Evolutionary conservation across 2,329 filamentous ascomycete genomes (phyloP).

Genomic region (Xylariaceae sp.): DNA sequence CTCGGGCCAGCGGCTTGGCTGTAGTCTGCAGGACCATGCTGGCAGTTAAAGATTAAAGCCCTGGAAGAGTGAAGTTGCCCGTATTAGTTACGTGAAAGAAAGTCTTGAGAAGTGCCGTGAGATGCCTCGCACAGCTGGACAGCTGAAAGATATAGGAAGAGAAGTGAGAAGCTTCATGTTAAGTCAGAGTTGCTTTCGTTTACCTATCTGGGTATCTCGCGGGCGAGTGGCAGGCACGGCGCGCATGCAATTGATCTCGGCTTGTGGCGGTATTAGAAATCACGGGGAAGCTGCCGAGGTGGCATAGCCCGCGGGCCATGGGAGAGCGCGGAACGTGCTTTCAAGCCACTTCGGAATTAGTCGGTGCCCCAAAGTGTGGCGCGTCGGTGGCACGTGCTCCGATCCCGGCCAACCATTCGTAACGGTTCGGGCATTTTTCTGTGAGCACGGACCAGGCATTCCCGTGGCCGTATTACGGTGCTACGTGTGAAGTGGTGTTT

Average conservation of each 20-base stretch:
- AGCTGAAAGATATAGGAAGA: not conserved
- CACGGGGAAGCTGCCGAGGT: not conserved
- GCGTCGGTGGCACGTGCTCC: not conserved
- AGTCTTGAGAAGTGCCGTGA: not conserved
- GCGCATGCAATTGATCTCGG: not conserved
- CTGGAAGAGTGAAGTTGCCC: not conserved
- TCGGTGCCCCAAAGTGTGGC: not conserved
- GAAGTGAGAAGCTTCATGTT: not conserved
- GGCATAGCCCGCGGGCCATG: not conserved
- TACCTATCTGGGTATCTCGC: too few species aligned
- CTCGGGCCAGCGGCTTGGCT: constrained; percentile 22
- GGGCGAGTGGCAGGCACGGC: too few species aligned
- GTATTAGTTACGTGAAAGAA: not conserved
- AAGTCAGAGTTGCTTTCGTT: too few species aligned
- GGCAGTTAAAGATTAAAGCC: not conserved
- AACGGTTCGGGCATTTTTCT: too few species aligned
- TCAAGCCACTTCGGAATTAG: too few species aligned
- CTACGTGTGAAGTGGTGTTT: too few species aligned
- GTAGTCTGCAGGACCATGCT: constrained; percentile 26
- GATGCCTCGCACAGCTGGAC: not conserved
- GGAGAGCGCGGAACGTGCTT: too few species aligned
- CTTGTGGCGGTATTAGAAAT: not conserved
- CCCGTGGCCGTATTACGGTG: too few species aligned
- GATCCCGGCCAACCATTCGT: not conserved
- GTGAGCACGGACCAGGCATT: too few species aligned